Percentiles rank a stretch among this genome's conserved stretches.
Evolutionary conservation across 164 flowering plant genomes (phyloP).

Genomic region (Sedum album): DNA sequence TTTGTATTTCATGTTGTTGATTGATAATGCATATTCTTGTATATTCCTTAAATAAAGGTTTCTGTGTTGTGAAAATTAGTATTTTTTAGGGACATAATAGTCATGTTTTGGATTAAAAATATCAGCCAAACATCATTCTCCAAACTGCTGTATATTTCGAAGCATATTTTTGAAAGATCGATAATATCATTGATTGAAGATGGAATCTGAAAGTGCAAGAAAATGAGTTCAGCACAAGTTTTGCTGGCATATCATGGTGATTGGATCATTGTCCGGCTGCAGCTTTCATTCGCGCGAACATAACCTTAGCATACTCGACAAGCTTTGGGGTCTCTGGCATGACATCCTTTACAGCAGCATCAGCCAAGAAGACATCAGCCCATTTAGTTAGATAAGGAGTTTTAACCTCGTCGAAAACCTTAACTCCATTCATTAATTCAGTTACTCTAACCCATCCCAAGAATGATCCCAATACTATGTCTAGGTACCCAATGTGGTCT

Average conservation of each 20-base stretch:
- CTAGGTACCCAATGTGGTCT: conserved; percentile 43
- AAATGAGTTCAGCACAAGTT: too few relatives aligned
- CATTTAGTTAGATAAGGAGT: conserved; percentile 35
- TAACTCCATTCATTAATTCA: conserved; percentile 24
- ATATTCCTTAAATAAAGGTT: too few relatives aligned
- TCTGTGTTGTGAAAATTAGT: too few relatives aligned
- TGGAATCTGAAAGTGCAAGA: too few relatives aligned
- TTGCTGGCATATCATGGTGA: too few relatives aligned
- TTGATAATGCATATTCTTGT: too few relatives aligned
- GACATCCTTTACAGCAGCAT: conserved; percentile 40
- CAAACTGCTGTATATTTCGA: too few relatives aligned
- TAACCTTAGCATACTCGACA: conserved; percentile 26
- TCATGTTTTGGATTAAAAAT: too few relatives aligned
- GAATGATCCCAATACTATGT: conserved; percentile 42
- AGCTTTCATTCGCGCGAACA: conserved; percentile 12
- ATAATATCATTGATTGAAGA: too few relatives aligned
- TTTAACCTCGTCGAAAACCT: conserved; percentile 31
- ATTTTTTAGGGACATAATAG: too few relatives aligned
- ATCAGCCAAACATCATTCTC: too few relatives aligned
- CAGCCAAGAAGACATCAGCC: conserved; percentile 36
- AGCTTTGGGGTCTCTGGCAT: conserved; percentile 53
- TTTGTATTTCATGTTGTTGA: not conserved
- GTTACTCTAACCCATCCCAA: conserved; percentile 41
- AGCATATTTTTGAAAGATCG: too few relatives aligned
- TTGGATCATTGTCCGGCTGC: not conserved